Evolutionary conservation across 2,329 filamentous ascomycete genomes (phyloP).

Genomic region (Aspergillus nomiae): DNA sequence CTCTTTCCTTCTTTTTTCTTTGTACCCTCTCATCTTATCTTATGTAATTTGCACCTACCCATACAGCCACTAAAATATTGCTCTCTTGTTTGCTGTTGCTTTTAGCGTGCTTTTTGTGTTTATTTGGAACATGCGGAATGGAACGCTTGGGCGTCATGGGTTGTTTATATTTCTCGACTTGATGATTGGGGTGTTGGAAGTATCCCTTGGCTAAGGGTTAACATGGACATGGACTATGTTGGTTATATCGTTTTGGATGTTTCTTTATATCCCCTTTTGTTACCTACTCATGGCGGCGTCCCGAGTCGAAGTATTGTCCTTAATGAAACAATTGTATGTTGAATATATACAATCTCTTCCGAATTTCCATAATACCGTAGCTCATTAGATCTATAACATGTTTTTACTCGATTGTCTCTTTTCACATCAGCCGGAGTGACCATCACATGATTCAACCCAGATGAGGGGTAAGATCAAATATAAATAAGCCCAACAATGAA

Average conservation of each 20-base stretch:
- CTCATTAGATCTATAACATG: background rate
- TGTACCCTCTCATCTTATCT: background rate
- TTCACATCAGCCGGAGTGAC: background rate
- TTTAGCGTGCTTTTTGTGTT: constrained; percentile 5
- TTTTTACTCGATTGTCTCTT: background rate
- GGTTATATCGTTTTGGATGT: background rate
- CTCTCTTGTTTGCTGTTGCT: background rate
- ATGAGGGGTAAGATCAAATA: background rate
- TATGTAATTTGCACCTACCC: background rate
- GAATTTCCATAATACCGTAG: background rate
- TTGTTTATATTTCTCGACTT: constrained; percentile 6
- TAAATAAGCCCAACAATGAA: background rate
- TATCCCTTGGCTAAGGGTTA: background rate
- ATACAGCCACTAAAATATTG: background rate
- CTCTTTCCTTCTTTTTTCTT: background rate
- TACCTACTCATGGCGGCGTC: background rate
- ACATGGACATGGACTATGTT: background rate
- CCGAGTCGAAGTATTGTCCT: background rate
- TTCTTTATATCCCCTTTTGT: constrained; percentile 4
- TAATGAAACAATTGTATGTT: background rate
- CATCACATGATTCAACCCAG: background rate
- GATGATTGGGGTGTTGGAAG: constrained; percentile 1
- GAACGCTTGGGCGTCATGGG: constrained; percentile 5
- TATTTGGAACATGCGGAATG: background rate
- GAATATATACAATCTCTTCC: background rate